Conservation (phyloP, 2,329 filamentous ascomycete genomes). For the Chalara sp. region DNA sequence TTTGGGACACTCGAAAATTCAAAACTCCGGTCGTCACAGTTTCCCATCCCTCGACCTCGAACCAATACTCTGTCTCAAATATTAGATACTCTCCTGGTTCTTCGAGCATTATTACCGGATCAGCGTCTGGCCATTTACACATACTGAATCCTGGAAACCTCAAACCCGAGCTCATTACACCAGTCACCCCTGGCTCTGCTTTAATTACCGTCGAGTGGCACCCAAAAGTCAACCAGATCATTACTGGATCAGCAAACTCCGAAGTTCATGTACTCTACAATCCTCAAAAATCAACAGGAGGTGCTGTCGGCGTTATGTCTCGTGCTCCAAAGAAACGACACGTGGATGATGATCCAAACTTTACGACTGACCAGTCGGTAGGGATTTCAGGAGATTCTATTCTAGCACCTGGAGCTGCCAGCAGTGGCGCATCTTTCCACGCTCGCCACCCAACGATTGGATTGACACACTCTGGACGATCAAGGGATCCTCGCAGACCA, state of each 20-base stretch:
- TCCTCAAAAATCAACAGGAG: constrained; percentile 71
- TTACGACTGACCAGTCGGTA: constrained; percentile 76
- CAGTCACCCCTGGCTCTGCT: constrained; percentile 78
- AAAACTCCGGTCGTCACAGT: constrained; percentile 79
- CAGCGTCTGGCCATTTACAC: constrained; percentile 76
- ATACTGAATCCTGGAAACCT: constrained; percentile 92
- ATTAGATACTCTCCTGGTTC: constrained; percentile 85
- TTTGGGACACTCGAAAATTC: constrained; percentile 97
- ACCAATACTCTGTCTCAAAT: constrained; percentile 75
- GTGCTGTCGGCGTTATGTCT: constrained; percentile 84
- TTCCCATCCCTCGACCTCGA: constrained; percentile 73
- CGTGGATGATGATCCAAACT: constrained; percentile 82
- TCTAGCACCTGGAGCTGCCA: constrained; percentile 61
- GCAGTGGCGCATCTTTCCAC: constrained; percentile 42
- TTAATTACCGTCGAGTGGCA: constrained; percentile 89
- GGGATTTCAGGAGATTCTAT: constrained; percentile 82
- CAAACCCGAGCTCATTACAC: constrained; percentile 74
- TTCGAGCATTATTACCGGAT: constrained; percentile 82
- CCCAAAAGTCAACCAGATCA: constrained; percentile 88
- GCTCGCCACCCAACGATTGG: constrained; percentile 63
- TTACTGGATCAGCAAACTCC: constrained; percentile 87
- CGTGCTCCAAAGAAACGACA: constrained; percentile 92
- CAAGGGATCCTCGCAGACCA: constrained; percentile 75
- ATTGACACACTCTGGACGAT: constrained; percentile 70
- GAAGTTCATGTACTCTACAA: constrained; percentile 89